These are phyloP conservation scores for Vachellia collinsii DNA, from an alignment of 306 rosid species.

Conservation along the genomic window DNA sequence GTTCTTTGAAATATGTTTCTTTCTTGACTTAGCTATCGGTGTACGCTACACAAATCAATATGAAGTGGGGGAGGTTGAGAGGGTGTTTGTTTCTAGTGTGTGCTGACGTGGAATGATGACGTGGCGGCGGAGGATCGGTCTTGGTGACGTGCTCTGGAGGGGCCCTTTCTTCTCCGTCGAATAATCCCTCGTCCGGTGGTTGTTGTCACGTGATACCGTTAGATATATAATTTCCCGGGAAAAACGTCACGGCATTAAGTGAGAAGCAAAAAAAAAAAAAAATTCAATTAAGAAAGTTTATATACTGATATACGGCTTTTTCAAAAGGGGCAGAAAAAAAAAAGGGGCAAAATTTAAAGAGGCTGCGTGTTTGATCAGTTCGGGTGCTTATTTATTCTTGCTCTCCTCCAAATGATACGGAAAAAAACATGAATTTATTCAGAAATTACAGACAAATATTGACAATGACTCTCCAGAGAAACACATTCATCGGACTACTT, in stretches of 20 bases:
- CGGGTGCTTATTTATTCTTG: slow-evolving; percentile 22
- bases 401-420: background rate
- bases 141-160: slow-evolving; percentile 7
- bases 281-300: background rate
- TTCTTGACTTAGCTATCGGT: background rate
- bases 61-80: background rate
- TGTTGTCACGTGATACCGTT: slow-evolving; percentile 31
- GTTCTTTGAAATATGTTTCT: background rate
- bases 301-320: background rate
- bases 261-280: background rate
- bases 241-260: slow-evolving; percentile 3
- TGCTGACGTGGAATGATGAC: slow-evolving; percentile 29
- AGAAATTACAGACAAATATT: background rate
- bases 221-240: slow-evolving; percentile 4
- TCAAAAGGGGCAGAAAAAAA: background rate
- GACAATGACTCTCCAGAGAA: background rate
- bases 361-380: slow-evolving; percentile 30
- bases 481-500: background rate
- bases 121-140: slow-evolving; percentile 32
- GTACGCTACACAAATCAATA: background rate
- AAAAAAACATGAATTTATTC: background rate
- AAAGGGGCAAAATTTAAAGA: background rate
- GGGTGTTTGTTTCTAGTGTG: background rate
- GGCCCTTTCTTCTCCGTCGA: background rate
- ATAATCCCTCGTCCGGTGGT: background rate